Evolutionary conservation across 2,329 filamentous ascomycete species (phyloP).

Genomic region (Pestalotiopsis sp.): DNA sequence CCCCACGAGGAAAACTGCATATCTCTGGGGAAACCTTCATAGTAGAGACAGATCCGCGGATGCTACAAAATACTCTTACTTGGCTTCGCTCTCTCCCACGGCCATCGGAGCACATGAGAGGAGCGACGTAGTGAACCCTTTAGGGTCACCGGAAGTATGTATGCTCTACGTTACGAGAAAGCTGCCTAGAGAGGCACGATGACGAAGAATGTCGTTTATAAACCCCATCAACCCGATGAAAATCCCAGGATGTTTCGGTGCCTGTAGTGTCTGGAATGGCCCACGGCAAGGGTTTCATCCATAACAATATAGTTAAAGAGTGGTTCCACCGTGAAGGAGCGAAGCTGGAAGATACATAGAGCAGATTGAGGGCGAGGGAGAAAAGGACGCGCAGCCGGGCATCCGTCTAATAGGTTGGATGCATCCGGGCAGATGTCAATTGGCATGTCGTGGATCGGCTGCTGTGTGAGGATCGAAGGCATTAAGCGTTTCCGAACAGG

Average conservation of each 20-base stretch:
- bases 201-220: background rate
- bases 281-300: background rate
- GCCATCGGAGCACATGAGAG: background rate
- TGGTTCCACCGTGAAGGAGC: background rate
- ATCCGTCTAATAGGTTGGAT: background rate
- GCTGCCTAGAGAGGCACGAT: background rate
- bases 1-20: background rate
- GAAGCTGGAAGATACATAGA: background rate
- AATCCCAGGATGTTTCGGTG: background rate
- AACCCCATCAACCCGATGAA: background rate
- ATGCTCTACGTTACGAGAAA: background rate
- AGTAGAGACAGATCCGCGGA: background rate
- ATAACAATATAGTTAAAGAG: background rate
- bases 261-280: background rate
- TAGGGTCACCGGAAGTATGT: background rate
- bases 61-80: background rate
- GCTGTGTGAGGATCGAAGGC: background rate
- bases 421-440: background rate
- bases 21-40: background rate
- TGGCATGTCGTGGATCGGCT: background rate
- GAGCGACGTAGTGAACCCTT: background rate
- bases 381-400: background rate
- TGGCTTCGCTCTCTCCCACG: background rate
- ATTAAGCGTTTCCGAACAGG: background rate
- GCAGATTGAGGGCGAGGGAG: background rate